Percentiles rank a stretch among this genome's conserved stretches.
phyloP scores from a whole-genome alignment of 1,139 yeast genomes.

The Sugiyamaella japonica region DNA sequence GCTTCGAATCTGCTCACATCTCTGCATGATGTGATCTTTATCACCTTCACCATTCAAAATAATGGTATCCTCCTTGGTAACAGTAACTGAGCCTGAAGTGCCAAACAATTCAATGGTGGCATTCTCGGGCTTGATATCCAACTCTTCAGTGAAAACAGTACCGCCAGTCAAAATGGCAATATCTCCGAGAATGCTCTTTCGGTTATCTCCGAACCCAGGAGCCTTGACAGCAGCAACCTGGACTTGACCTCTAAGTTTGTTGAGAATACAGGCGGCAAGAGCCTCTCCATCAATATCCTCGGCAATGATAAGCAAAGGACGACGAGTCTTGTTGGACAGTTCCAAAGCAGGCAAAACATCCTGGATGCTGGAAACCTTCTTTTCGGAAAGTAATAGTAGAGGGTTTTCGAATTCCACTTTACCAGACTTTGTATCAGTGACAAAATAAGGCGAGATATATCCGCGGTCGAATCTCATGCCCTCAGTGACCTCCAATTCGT shows the following conservation, averaged over 20 bases:
- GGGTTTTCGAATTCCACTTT: slow-evolving; percentile 98
- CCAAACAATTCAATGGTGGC: slow-evolving; percentile 88
- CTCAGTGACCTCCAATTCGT: slow-evolving; percentile 96
- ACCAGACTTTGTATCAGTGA: slow-evolving; percentile 94
- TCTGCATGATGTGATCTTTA: slow-evolving; percentile 80
- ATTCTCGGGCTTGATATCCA: slow-evolving; percentile 96
- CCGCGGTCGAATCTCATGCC: slow-evolving; percentile 99
- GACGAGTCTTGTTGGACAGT: slow-evolving; percentile 89
- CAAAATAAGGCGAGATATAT: slow-evolving; percentile 95
- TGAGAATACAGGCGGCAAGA: slow-evolving; percentile 96
- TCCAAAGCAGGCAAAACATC: slow-evolving; percentile 94
- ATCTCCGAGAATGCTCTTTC: slow-evolving; percentile 97
- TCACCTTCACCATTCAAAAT: slow-evolving; percentile 93
- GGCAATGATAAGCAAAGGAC: slow-evolving; percentile 92
- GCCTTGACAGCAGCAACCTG: slow-evolving; percentile 99
- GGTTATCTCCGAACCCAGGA: slow-evolving; percentile 99
- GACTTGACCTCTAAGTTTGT: slow-evolving; percentile 98
- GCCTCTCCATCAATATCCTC: slow-evolving; percentile 99
- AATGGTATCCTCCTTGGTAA: slow-evolving; percentile 97
- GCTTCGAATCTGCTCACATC: slow-evolving; percentile 96
- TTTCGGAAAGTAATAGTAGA: slow-evolving; percentile 82
- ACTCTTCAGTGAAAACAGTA: slow-evolving; percentile 97
- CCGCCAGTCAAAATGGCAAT: slow-evolving; percentile 97
- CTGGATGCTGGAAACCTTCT: slow-evolving; percentile 90
- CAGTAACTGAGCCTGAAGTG: slow-evolving; percentile 86